Base-by-base conservation (phyloP, 78 protist genomes). In the Mastigamoeba balamuthi region DNA sequence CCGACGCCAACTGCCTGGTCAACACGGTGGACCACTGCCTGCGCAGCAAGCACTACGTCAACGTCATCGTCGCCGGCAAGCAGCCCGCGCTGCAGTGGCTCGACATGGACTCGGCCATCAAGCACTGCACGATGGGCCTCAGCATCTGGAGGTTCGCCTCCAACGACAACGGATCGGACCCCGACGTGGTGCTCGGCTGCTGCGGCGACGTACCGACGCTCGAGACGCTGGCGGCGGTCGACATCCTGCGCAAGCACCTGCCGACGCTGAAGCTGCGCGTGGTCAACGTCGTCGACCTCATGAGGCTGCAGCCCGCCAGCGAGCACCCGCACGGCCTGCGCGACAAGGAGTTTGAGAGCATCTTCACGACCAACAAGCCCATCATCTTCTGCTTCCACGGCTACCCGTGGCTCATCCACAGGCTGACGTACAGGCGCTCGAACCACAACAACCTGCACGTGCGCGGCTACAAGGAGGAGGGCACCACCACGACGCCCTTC, bases 1-100 rank as follows among this genome's bases (percentile, higher is more conserved):
- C 75, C 1, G 75, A 71, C 64, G 75, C 75, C 27, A 71, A 71
- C 75, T 40, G 58, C 37, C 75, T 71, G 37, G 7, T 71, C 43
- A 2, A 1, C 10, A 6, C 9, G 7, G 58, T 40, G 23, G 58
- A 39, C 36, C 48, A 4, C 9, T 71, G 75, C 52, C 44, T 71
- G 36, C 17, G 58, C 42, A 8, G 33, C 48, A 39, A 10, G 6
- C 40, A 71, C 75, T 39, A 39, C 4, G 35, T 71, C 67, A 71
- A 71, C 75, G 29, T 17, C 36, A 71, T 71, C 40, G 44, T 71
- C 9, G 44, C 44, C 17, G 75, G 44, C 58, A 71, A 71, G 52
- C 75, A 71, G 9, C 6, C 58, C 17, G 27, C 9, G 67, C 52
- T 39, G 75, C 75, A 71, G 75, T 71, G 33, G 35, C 29, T 71